Evolutionary conservation across 2,329 filamentous ascomycete genomes (phyloP).

Genomic region (Xylariomycetidae sp.): DNA sequence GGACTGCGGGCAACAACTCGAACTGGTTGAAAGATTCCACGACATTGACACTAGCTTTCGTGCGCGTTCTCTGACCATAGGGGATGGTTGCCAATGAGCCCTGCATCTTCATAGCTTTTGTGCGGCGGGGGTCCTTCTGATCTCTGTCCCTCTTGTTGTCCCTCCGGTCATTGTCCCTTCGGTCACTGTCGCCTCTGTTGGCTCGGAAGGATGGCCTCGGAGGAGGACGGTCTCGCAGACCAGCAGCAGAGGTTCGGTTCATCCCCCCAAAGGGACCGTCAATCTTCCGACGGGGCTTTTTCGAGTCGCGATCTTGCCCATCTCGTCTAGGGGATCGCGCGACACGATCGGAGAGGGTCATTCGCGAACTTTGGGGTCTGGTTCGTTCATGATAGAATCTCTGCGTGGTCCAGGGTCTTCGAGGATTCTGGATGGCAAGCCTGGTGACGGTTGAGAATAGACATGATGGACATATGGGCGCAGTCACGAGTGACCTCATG

Average conservation of each 20-base stretch:
- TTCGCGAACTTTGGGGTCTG: neutral
- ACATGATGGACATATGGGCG: neutral
- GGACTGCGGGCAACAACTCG: constrained; percentile 65
- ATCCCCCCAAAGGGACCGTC: neutral
- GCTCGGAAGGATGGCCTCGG: neutral
- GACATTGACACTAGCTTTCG: constrained; percentile 42
- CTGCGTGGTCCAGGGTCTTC: neutral
- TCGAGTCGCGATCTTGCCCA: neutral
- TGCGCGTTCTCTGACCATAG: constrained; percentile 58
- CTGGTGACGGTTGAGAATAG: neutral
- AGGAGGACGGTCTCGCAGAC: neutral
- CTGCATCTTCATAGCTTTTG: constrained; percentile 94
- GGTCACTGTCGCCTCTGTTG: neutral
- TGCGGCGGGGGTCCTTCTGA: constrained; percentile 47
- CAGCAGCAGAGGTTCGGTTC: neutral
- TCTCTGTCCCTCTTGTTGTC: constrained; percentile 9
- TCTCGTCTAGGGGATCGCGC: neutral
- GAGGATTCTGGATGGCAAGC: neutral
- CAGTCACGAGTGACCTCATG: neutral
- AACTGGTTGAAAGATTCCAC: constrained; percentile 80
- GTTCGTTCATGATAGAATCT: neutral
- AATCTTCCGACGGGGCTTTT: neutral
- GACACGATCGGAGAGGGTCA: neutral
- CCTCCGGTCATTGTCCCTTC: constrained; percentile 13
- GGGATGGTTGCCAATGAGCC: constrained; percentile 69